These are phyloP conservation scores for Massarina eburnea DNA, from an alignment of 2,329 filamentous ascomycete genomes.

Conservation along the genomic window DNA sequence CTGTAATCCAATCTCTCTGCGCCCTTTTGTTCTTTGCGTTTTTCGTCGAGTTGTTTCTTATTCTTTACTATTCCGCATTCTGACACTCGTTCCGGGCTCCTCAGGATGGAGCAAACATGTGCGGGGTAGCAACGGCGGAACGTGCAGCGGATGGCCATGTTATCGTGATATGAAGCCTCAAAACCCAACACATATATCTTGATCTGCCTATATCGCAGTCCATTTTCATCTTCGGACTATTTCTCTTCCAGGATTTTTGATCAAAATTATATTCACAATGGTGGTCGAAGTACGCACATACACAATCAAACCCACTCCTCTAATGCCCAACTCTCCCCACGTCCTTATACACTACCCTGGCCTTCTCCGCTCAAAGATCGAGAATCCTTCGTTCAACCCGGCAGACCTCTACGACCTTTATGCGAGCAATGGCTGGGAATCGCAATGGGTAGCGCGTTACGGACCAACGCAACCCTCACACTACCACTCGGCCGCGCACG, in stretches of 20 bases:
- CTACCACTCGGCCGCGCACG: constrained; percentile 60
- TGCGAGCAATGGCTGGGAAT: constrained; percentile 53
- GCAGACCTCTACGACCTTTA: constrained; percentile 49
- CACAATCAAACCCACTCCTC: constrained; percentile 22
- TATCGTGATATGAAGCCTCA: background rate
- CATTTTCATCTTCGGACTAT: background rate
- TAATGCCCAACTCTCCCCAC: constrained; percentile 47
- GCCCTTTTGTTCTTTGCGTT: too few relatives aligned
- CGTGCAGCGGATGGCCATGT: background rate
- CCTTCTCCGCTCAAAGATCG: constrained; percentile 35
- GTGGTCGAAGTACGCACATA: constrained; percentile 23
- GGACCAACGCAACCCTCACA: constrained; percentile 57
- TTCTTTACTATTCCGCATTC: background rate
- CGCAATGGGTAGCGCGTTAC: constrained; percentile 61
- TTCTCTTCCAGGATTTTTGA: too few relatives aligned
- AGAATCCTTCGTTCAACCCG: constrained; percentile 24
- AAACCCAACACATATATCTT: background rate
- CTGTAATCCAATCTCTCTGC: too few relatives aligned
- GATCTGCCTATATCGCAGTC: background rate
- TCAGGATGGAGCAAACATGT: background rate
- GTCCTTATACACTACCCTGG: constrained; percentile 57
- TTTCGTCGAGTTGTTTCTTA: too few relatives aligned
- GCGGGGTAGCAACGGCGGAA: background rate
- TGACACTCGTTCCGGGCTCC: background rate
- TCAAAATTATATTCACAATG: constrained; percentile 4